Conservation (phyloP, 345 rosid species). For the Brassica nigra region DNA sequence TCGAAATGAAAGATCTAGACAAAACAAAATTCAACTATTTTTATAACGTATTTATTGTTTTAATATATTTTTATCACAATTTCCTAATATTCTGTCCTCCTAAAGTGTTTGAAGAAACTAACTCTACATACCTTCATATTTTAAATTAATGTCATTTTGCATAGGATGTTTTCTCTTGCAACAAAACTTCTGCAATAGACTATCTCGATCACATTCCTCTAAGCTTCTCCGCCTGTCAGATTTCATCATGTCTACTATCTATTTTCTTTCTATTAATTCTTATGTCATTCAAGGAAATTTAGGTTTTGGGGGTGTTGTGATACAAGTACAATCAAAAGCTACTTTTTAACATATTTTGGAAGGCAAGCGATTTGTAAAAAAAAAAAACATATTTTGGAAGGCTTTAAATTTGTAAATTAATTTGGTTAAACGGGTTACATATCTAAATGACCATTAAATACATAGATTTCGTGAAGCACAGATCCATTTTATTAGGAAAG, state of each 20-base stretch:
- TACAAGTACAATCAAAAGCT: neutral
- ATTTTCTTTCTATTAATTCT: no score
- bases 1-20: no score
- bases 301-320: neutral
- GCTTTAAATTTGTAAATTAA: no score
- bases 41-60: neutral
- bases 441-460: no score
- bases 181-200: neutral
- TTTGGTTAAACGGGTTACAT: no score
- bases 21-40: no score
- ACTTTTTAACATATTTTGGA: no score
- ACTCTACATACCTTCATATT: neutral
- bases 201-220: neutral
- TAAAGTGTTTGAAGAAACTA: neutral
- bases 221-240: neutral
- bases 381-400: no score
- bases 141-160: neutral
- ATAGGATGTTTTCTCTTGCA: neutral
- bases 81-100: neutral
- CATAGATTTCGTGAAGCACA: neutral
- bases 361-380: no score
- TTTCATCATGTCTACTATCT: neutral
- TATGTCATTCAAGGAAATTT: neutral
- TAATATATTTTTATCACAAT: no score
- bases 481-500: neutral